phyloP scores from a whole-genome alignment of 2,329 filamentous ascomycete species.

The Didymella keratinophila region DNA sequence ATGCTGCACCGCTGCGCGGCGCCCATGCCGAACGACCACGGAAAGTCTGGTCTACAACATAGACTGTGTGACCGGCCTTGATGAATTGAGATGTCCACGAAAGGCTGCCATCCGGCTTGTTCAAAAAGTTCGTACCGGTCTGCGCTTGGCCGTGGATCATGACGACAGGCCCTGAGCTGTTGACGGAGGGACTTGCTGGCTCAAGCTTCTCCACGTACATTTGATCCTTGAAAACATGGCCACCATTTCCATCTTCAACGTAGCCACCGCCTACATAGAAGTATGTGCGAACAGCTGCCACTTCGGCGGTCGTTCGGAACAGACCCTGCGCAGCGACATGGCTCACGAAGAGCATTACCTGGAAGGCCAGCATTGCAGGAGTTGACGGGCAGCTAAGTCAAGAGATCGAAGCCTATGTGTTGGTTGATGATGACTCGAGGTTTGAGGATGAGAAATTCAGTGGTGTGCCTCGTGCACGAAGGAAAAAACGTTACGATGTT shows the following conservation, averaged over 20 bases:
- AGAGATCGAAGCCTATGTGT: too few relatives aligned
- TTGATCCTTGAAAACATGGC: background rate
- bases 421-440: too few relatives aligned
- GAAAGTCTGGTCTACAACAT: background rate
- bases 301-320: background rate
- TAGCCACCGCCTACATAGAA: background rate
- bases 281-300: background rate
- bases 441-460: too few relatives aligned
- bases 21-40: background rate
- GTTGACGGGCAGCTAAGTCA: too few relatives aligned
- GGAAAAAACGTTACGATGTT: too few relatives aligned
- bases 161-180: background rate
- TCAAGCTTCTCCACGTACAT: background rate
- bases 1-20: background rate
- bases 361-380: background rate
- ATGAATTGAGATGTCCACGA: background rate
- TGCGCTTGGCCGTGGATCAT: background rate
- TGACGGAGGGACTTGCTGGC: background rate
- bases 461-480: too few relatives aligned
- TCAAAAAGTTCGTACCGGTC: background rate
- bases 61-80: background rate
- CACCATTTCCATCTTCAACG: background rate
- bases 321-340: background rate
- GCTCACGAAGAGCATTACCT: background rate
- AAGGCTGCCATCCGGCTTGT: background rate